Base-by-base conservation (phyloP, 768 basidiomycete genomes). In the Obba rivulosa region DNA sequence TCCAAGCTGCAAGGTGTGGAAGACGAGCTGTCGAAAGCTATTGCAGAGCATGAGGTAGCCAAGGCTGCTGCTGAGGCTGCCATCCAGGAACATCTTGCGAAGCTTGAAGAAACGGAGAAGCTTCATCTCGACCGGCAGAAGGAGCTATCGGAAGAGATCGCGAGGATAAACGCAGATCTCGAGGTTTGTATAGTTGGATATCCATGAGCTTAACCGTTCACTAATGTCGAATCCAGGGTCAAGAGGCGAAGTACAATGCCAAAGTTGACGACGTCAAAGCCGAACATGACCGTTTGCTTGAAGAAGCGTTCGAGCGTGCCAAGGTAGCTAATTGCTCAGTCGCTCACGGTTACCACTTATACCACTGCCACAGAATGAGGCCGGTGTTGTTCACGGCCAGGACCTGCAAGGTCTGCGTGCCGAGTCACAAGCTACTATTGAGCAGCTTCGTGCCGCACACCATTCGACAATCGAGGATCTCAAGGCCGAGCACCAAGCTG, bases 251-350 rank as follows among this genome's bases (percentile, higher is more conserved):
- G 43, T 90, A 90, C 61, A 70, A 75, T 59, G 71, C 73, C 8
- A 85, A 83, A 63, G 77, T 91, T 21, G 79, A 82, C 11, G 74
- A 59, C 14, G 78, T 87, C 35, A 81, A 82, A 57, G 75, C 69
- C 16, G 84, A 89, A 55, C 83, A 88, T 52, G 72, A 73, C 13
- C 66, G 68, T 43, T 71, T 80, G 37, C 67, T 90, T 16, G 69
- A 81, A 53, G 79, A 87, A 48, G 85, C 83, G 3, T 89, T 90
- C 62, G 78, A 85, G 50, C 80, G 78, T 40, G 87, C 88, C 16
- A 91, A 90, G 79, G 90, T 83, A 54, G 13, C 10, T 69, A 62
- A 31, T 13, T 31, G 28, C 28, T n/a, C 28, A 31, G 13, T 31
- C 13, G 28, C 28, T 13, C 5, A 31, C 13, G 28, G 13, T 7